These are phyloP conservation scores for Samsoniella hepiali DNA, from an alignment of 2,329 filamentous ascomycete species.

Conservation along the genomic window DNA sequence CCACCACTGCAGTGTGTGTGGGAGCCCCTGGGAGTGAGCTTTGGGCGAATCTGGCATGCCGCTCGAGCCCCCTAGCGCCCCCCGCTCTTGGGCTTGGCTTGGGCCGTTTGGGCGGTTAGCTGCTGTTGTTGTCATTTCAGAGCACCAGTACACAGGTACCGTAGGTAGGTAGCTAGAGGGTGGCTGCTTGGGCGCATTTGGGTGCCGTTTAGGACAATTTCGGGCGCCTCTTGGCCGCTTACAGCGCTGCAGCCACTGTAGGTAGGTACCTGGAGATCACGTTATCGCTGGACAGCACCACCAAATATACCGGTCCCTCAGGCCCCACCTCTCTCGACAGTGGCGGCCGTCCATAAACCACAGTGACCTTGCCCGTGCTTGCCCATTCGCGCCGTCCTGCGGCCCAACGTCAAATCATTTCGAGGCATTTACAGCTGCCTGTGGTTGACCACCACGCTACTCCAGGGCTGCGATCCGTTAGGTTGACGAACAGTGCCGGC, in stretches of 20 bases:
- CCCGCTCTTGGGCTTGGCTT: slow-evolving; percentile 16
- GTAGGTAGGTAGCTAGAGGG: not conserved
- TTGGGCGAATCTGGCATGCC: slow-evolving; percentile 6
- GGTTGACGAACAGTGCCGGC: not conserved
- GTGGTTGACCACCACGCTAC: slow-evolving; percentile 1
- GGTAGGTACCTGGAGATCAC: not conserved
- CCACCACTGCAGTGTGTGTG: not conserved
- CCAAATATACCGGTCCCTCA: not conserved
- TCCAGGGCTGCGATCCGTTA: slow-evolving; percentile 2
- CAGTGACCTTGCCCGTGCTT: not conserved
- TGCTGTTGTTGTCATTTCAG: not conserved
- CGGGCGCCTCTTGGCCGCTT: not conserved
- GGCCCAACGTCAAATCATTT: slow-evolving; percentile 16
- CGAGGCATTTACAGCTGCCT: not conserved
- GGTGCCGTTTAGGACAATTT: not conserved
- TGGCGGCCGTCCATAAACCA: not conserved
- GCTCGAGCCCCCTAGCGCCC: slow-evolving; percentile 15
- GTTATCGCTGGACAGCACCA: slow-evolving; percentile 2
- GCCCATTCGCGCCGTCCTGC: not conserved
- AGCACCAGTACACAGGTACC: not conserved
- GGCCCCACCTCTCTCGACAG: slow-evolving; percentile 4
- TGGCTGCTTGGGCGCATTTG: not conserved
- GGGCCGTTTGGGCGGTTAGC: slow-evolving; percentile 3
- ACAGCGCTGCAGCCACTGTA: slow-evolving; percentile 2
- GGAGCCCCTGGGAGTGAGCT: slow-evolving; percentile 3